These are phyloP conservation scores for Rhizopogon vinicolor DNA, from an alignment of 768 basidiomycete genomes.

Conservation along the genomic window DNA sequence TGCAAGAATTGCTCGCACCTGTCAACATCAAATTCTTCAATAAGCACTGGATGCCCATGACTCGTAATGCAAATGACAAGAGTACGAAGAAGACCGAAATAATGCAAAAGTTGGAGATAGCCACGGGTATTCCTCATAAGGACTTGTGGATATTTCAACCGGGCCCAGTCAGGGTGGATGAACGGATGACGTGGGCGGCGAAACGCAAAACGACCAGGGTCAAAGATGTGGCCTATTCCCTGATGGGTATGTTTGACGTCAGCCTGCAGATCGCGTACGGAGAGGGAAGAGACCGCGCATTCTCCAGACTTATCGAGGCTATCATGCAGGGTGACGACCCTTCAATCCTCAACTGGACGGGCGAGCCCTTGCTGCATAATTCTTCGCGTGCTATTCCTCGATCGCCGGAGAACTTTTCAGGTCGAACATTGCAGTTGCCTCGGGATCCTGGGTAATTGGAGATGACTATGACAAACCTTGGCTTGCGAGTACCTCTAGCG, in stretches of 20 bases:
- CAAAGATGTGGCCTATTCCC: conserved; percentile 8
- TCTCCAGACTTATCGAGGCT: not conserved
- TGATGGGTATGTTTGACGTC: conserved; percentile 7
- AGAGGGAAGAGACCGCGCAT: conserved; percentile 2
- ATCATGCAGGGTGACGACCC: not conserved
- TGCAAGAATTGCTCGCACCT: no score
- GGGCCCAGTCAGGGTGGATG: not conserved
- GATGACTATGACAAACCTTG: no score
- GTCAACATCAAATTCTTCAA: no score
- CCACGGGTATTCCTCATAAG: not conserved
- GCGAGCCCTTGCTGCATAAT: no score
- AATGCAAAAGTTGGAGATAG: not conserved
- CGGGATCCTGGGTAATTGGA: no score
- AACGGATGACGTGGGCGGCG: conserved; percentile 7
- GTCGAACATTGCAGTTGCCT: no score
- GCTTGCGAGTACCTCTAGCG: no score
- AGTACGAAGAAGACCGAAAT: not conserved
- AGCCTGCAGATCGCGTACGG: conserved; percentile 7
- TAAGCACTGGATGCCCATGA: no score
- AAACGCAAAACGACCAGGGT: conserved; percentile 6
- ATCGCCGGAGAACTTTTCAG: no score
- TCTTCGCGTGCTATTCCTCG: no score
- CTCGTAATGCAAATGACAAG: not conserved
- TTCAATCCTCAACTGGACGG: not conserved
- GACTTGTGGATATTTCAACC: not conserved